phyloP scores from a whole-genome alignment of 305 asterid species.

The Fraxinus floribunda region DNA sequence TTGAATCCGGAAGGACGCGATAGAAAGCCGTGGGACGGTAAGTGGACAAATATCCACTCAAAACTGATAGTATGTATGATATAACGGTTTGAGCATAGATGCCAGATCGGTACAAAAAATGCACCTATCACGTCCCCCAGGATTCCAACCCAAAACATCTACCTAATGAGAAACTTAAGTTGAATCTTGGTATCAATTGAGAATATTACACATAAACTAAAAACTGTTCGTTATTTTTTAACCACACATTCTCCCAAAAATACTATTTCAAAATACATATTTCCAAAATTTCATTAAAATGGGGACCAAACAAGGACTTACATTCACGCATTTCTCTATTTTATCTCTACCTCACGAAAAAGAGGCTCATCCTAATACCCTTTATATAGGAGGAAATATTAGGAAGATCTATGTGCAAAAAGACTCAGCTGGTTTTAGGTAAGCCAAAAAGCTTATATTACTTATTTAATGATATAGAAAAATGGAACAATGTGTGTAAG shows the following conservation, averaged over 20 bases:
- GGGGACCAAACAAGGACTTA: not conserved
- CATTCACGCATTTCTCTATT: not conserved
- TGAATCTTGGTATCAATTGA: not conserved
- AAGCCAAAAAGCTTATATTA: not conserved
- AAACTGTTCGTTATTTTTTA: too few relatives aligned
- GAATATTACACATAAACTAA: not conserved
- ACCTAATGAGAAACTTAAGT: not conserved
- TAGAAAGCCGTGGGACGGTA: not conserved
- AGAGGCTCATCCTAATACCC: not conserved
- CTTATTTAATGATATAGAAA: not conserved
- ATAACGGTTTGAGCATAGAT: not conserved
- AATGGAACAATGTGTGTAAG: not conserved
- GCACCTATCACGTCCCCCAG: not conserved
- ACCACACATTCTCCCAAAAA: not conserved
- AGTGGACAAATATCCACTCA: too few relatives aligned
- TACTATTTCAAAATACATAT: not conserved
- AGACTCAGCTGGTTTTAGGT: not conserved
- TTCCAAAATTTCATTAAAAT: not conserved
- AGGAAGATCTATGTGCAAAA: not conserved
- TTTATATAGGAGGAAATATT: not conserved
- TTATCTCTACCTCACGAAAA: not conserved
- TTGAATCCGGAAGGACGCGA: not conserved
- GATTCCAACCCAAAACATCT: too few relatives aligned
- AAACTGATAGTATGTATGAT: too few relatives aligned
- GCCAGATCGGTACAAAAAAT: not conserved